Conservation (phyloP, 257 asterid species). For the Solanum chiquidenum region DNA sequence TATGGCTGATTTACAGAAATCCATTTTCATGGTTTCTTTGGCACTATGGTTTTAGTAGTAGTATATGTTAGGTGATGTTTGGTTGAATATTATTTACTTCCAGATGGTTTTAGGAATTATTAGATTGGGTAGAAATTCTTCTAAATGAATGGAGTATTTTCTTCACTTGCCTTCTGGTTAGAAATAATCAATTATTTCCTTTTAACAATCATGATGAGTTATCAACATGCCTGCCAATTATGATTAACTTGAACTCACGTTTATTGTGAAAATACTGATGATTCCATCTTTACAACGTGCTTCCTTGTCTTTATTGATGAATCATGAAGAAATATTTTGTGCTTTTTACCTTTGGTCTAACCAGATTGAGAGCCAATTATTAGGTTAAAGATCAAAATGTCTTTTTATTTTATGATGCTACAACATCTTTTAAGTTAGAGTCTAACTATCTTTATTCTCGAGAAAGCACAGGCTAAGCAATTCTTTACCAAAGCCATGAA, state of each 20-base stretch:
- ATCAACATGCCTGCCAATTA: background rate
- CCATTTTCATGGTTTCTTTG: background rate
- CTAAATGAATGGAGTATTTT: background rate
- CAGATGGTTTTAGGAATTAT: background rate
- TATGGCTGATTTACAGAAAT: background rate
- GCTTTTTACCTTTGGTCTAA: background rate
- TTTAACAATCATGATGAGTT: background rate
- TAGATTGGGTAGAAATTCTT: background rate
- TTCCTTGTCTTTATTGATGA: background rate
- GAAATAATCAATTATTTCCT: background rate
- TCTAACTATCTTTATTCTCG: background rate
- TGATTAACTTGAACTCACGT: background rate
- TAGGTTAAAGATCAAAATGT: background rate
- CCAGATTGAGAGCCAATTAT: background rate
- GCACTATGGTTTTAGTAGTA: background rate
- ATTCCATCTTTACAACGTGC: background rate
- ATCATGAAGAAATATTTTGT: background rate
- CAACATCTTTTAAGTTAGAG: background rate
- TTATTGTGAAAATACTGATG: background rate
- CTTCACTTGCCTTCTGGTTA: background rate
- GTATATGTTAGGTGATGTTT: background rate
- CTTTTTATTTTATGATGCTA: background rate
- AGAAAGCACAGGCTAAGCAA: too few relatives aligned
- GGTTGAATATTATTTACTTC: background rate
- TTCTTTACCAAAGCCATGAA: too few relatives aligned